Evolutionary conservation across 805 yeast species (phyloP).

Genomic region (Jamesozyma spencerorum): DNA sequence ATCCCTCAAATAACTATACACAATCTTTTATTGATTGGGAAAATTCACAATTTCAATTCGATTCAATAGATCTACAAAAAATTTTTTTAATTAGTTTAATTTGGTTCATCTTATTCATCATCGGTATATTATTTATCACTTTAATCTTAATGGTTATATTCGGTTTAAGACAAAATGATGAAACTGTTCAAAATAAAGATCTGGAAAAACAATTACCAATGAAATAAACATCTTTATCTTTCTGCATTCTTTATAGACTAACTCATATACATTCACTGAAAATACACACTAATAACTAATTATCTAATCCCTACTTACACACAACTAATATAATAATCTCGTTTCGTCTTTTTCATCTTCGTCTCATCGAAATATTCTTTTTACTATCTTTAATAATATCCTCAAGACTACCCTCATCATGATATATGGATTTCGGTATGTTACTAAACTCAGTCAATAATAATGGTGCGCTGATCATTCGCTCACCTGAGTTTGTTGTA

Average conservation of each 20-base stretch:
- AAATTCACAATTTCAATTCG: too few relatives aligned
- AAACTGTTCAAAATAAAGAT: neutral
- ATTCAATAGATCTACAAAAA: neutral
- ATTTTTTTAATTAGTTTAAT: constrained; percentile 1
- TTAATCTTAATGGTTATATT: neutral
- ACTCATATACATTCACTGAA: too few relatives aligned
- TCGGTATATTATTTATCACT: neutral
- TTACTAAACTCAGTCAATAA: constrained; percentile 12
- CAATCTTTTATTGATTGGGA: too few relatives aligned
- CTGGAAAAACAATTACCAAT: constrained; percentile 2
- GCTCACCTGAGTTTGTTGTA: neutral
- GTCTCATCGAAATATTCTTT: too few relatives aligned
- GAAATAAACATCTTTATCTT: neutral
- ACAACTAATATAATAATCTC: too few relatives aligned
- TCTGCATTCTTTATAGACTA: too few relatives aligned
- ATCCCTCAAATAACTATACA: too few relatives aligned
- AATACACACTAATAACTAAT: too few relatives aligned
- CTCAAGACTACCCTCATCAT: constrained; percentile 2
- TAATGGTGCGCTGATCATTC: constrained; percentile 9
- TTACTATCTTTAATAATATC: neutral
- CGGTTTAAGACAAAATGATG: neutral
- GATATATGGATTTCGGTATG: constrained; percentile 9
- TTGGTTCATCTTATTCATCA: constrained; percentile 1
- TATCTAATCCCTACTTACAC: too few relatives aligned
- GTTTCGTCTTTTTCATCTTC: too few relatives aligned